These are phyloP conservation scores for Naganishia liquefaciens DNA, from an alignment of 1,284 basidiomycete species.

Conservation along the genomic window DNA sequence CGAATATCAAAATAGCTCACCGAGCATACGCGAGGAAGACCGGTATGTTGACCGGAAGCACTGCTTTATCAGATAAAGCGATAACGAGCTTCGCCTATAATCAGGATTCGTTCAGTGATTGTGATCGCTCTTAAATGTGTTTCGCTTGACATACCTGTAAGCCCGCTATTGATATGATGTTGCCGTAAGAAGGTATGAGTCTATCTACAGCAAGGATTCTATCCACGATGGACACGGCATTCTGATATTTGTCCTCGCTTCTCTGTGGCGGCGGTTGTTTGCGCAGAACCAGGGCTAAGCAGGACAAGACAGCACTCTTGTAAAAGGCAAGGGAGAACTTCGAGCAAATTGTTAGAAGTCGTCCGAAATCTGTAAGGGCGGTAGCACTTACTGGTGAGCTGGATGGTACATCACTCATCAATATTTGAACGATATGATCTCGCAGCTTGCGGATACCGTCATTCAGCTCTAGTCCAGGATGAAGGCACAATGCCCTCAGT, in stretches of 20 bases:
- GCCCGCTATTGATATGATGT: constrained; percentile 85
- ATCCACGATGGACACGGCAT: constrained; percentile 77
- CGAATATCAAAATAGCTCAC: neutral
- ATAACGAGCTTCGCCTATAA: constrained; percentile 57
- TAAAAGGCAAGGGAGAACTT: constrained; percentile 31
- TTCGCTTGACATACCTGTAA: constrained; percentile 80
- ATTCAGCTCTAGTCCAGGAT: constrained; percentile 8
- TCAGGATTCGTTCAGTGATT: neutral
- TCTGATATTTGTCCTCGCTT: constrained; percentile 60
- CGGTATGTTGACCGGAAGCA: constrained; percentile 77
- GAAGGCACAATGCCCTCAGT: constrained; percentile 1
- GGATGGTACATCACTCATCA: constrained; percentile 16
- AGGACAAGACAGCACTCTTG: constrained; percentile 17
- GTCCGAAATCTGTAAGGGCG: no score
- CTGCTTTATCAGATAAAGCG: constrained; percentile 72
- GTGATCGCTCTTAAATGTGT: no score
- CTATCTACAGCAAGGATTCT: constrained; percentile 92
- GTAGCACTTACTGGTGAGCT: constrained; percentile 3
- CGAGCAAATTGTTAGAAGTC: neutral
- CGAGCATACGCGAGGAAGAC: constrained; percentile 74
- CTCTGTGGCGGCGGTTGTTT: constrained; percentile 21
- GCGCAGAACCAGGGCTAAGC: constrained; percentile 23
- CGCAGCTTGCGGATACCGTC: constrained; percentile 23
- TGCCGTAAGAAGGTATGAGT: constrained; percentile 91
- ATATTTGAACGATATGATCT: constrained; percentile 15